A percentile compares a stretch with the other conserved stretches of the same genome.
Conservation (phyloP, 2,329 filamentous ascomycete genomes). For the Cladosporium sp. region DNA sequence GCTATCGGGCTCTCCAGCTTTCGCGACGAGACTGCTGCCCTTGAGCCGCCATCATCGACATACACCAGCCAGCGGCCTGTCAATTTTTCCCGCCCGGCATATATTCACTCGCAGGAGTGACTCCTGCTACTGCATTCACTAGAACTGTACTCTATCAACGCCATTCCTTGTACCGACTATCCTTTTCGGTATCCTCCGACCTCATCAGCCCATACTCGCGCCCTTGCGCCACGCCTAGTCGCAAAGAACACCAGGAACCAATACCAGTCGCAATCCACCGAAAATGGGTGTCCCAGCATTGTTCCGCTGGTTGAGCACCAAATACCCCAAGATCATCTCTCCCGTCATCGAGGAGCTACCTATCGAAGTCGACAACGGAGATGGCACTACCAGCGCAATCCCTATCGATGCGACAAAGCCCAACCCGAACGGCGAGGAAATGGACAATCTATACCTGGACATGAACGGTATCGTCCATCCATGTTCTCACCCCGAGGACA, state of each 20-base stretch:
- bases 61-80: conserved; percentile 21
- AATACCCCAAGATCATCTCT: conserved; percentile 96
- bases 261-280: not conserved
- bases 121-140: not conserved
- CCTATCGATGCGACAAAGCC: conserved; percentile 81
- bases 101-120: not conserved
- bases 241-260: not conserved
- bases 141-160: not conserved
- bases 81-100: conserved; percentile 23
- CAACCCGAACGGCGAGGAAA: conserved; percentile 96
- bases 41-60: conserved; percentile 11
- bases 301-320: conserved; percentile 94
- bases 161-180: not conserved
- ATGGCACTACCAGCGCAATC: conserved; percentile 74
- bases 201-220: not conserved
- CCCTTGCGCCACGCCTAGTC: conserved; percentile 1
- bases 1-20: not conserved
- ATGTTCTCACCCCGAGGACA: conserved; percentile 94
- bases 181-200: not conserved
- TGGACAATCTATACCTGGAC: conserved; percentile 96
- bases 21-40: conserved; percentile 12
- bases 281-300: conserved; percentile 91
- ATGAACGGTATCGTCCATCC: conserved; percentile 99
- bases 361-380: conserved; percentile 73
- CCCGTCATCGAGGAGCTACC: conserved; percentile 85